phyloP scores from a whole-genome alignment of 495 filamentous ascomycete genomes.

The Daldinia childiae region DNA sequence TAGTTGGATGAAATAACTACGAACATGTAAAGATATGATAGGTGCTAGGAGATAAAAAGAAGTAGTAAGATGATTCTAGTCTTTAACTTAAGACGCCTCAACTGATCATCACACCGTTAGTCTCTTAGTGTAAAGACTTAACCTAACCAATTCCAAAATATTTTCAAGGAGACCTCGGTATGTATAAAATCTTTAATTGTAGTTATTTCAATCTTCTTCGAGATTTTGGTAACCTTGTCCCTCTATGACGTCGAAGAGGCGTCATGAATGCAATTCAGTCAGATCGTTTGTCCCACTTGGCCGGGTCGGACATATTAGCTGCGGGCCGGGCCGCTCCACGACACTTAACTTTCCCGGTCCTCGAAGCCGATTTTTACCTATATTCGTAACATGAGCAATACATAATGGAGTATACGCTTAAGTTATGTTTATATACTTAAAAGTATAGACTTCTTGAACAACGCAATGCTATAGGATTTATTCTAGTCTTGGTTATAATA shows the following conservation, averaged over 20 bases:
- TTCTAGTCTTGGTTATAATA: no score
- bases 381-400: no score
- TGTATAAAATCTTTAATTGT: background rate
- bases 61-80: background rate
- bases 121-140: background rate
- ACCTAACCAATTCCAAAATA: background rate
- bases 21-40: background rate
- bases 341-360: background rate
- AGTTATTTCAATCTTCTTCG: background rate
- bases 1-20: background rate
- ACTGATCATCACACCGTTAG: conserved; percentile 26
- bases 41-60: background rate
- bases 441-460: no score
- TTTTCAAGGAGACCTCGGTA: no score
- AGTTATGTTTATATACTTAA: background rate
- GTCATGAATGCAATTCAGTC: conserved; percentile 12
- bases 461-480: no score
- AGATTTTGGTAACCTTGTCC: background rate
- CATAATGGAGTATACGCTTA: background rate
- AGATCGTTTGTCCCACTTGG: background rate
- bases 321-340: background rate
- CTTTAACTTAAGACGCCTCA: conserved; percentile 1
- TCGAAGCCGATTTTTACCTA: no score
- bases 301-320: background rate
- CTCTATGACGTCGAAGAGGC: conserved; percentile 30